A percentile compares a stretch with the other conserved stretches of the same genome.
Conservation (phyloP, 2,329 filamentous ascomycete genomes). For the Monosporascus sp. region DNA sequence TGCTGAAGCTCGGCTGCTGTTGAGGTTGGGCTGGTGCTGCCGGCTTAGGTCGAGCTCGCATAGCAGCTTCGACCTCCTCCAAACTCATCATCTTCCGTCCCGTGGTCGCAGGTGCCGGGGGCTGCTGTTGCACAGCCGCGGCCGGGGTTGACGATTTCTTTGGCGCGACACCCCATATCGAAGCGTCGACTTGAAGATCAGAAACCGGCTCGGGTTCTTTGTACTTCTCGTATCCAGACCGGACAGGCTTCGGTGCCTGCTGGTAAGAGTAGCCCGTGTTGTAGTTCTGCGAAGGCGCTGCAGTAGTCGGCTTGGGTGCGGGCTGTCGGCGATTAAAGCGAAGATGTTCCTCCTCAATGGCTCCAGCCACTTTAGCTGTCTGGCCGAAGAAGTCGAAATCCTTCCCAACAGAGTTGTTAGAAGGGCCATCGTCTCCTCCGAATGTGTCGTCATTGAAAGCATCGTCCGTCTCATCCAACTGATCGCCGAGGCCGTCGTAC, state of each 20-base stretch:
- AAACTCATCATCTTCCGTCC: constrained; percentile 84
- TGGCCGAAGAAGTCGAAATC: constrained; percentile 97
- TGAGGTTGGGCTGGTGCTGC: constrained; percentile 30
- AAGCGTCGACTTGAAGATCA: constrained; percentile 87
- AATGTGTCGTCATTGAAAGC: constrained; percentile 98
- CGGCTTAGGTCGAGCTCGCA: constrained; percentile 64
- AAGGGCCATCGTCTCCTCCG: constrained; percentile 43
- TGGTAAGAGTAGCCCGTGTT: constrained; percentile 30
- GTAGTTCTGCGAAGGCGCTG: constrained; percentile 26
- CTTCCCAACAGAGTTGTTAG: constrained; percentile 61
- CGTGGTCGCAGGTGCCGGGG: constrained; percentile 20
- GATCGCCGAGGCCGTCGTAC: constrained; percentile 89
- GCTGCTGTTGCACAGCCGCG: constrained; percentile 10
- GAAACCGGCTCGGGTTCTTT: constrained; percentile 77
- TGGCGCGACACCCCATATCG: constrained; percentile 79
- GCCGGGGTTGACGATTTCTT: constrained; percentile 44
- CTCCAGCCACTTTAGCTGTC: constrained; percentile 80
- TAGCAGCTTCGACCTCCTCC: constrained; percentile 93
- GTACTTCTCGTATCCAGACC: constrained; percentile 90
- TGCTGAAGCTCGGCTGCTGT: constrained; percentile 18
- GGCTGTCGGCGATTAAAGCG: constrained; percentile 74
- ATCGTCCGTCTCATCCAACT: constrained; percentile 87
- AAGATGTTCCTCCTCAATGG: constrained; percentile 85
- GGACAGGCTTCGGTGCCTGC: constrained; percentile 52
- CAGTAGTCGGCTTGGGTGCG: constrained; percentile 38